Conservation (phyloP, 2,329 filamentous ascomycete species). For the Claviceps paspali region DNA sequence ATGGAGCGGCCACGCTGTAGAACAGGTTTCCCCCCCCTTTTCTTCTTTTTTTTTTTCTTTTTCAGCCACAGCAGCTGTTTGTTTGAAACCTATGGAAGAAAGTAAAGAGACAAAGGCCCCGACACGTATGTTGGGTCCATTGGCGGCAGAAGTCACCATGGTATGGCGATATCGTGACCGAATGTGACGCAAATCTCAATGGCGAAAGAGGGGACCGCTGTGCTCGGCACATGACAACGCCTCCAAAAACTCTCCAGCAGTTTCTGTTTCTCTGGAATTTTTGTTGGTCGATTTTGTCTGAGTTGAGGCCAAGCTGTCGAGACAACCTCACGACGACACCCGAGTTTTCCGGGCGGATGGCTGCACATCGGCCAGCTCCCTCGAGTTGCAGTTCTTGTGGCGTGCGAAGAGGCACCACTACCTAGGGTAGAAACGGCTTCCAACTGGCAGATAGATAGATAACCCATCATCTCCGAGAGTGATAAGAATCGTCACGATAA, state of each 20-base stretch:
- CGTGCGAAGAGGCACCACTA: too few species aligned
- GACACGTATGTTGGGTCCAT: not conserved
- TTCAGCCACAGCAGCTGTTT: too few species aligned
- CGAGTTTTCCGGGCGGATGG: too few species aligned
- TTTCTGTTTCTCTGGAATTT: too few species aligned
- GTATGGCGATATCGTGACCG: not conserved
- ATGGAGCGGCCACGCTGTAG: not conserved
- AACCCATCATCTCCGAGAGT: slow-evolving; percentile 5
- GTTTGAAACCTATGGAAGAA: too few species aligned
- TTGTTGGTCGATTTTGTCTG: too few species aligned
- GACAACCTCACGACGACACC: not conserved
- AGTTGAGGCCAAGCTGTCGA: not conserved
- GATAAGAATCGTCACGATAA: slow-evolving; percentile 7
- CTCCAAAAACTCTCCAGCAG: too few species aligned
- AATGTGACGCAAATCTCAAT: not conserved
- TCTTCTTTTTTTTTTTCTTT: too few species aligned
- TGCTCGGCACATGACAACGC: not conserved
- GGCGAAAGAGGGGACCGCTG: not conserved
- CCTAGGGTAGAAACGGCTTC: not conserved
- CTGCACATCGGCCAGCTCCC: too few species aligned
- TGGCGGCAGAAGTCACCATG: not conserved
- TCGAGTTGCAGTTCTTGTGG: too few species aligned
- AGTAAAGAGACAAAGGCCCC: not conserved
- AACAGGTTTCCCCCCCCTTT: not conserved
- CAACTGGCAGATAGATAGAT: not conserved